Percentiles rank a stretch among this genome's conserved stretches.
phyloP scores from a whole-genome alignment of 176 grass and related monocot genomes.

The Leersia perrieri region DNA sequence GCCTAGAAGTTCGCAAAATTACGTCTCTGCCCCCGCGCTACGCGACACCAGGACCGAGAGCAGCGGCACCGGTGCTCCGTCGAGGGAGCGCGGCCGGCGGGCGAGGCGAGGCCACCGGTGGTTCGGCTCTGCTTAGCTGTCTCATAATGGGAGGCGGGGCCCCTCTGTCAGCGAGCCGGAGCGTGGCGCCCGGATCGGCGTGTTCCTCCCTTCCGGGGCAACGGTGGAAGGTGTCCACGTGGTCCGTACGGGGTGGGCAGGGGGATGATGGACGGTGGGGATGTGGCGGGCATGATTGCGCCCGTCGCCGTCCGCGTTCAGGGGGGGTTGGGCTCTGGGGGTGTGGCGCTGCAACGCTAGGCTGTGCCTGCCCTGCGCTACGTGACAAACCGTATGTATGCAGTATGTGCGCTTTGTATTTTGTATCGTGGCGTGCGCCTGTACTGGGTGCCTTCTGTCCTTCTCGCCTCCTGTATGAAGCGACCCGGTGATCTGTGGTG shows the following conservation, averaged over 20 bases:
- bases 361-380: conserved; percentile 19
- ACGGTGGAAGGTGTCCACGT: conserved; percentile 21
- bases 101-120: not conserved
- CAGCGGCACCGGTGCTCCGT: not conserved
- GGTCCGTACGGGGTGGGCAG: conserved; percentile 33
- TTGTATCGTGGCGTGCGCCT: not conserved
- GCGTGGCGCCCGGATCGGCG: not conserved
- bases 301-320: conserved; percentile 26
- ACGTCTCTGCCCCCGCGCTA: conserved; percentile 29
- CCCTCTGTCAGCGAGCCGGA: not conserved
- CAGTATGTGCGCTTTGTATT: not conserved
- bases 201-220: not conserved
- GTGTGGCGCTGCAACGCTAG: not conserved
- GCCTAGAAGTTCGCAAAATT: too few species aligned
- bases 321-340: conserved; percentile 15
- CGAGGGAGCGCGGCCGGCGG: not conserved
- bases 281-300: conserved; percentile 44
- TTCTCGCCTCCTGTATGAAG: not conserved
- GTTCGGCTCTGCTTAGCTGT: not conserved
- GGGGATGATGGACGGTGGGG: conserved; percentile 1
- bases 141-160: conserved; percentile 3
- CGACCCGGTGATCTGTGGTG: not conserved
- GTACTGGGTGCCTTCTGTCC: not conserved
- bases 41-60: not conserved
- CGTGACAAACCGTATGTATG: conserved; percentile 33